phyloP scores from a whole-genome alignment of 2,329 filamentous ascomycete genomes.

The Graphilbum fragrans region DNA sequence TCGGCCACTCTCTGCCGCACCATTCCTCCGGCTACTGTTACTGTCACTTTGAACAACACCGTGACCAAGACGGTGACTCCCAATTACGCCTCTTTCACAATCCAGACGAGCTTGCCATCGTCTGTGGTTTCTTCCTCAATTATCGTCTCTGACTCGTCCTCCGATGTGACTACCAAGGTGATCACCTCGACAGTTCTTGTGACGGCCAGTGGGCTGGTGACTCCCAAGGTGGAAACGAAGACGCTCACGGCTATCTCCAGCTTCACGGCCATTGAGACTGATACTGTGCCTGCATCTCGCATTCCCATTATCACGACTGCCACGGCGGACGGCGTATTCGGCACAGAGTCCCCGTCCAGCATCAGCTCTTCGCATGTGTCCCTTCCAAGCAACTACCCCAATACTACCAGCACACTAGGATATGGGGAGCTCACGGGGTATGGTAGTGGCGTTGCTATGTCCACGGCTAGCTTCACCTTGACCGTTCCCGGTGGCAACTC shows the following conservation, averaged over 20 bases:
- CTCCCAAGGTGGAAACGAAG: conserved; percentile 1
- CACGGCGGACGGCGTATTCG: conserved; percentile 2
- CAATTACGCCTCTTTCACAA: background rate
- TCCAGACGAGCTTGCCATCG: background rate
- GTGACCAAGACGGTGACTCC: background rate
- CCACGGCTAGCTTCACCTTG: background rate
- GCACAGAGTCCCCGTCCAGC: conserved; percentile 8
- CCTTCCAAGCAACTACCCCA: background rate
- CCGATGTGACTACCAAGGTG: conserved; percentile 2
- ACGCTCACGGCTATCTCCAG: conserved; percentile 2
- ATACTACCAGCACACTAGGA: background rate
- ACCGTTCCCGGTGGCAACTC: conserved; percentile 8
- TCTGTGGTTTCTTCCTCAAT: background rate
- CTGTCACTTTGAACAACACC: conserved; percentile 2
- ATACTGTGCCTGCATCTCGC: background rate
- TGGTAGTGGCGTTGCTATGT: background rate
- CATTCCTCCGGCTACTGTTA: background rate
- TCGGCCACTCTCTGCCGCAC: background rate
- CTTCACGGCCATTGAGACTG: conserved; percentile 1
- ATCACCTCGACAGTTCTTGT: conserved; percentile 6
- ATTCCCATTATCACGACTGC: conserved; percentile 2
- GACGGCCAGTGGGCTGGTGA: conserved; percentile 4
- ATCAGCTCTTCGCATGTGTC: background rate
- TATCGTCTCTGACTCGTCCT: background rate
- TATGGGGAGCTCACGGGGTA: background rate